Base-by-base conservation (phyloP, 2,329 filamentous ascomycete species). In the Apiospora hydei region DNA sequence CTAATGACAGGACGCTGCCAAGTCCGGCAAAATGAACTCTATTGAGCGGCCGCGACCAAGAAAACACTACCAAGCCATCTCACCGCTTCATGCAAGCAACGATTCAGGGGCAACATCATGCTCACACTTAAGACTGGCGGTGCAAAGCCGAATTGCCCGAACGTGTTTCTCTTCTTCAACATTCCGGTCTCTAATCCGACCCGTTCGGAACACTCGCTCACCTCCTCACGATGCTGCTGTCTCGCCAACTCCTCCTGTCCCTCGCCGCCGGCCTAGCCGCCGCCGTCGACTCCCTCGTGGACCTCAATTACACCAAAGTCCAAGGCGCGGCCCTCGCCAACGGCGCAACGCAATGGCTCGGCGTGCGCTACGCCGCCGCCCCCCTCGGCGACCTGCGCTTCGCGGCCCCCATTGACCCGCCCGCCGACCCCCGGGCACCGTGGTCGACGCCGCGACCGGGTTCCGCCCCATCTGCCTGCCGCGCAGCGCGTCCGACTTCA, bases 301-400 rank as follows among this genome's bases (percentile, higher is more conserved):
- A 53, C 26, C 34, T 69, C 26, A 10, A 30, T 14, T 41, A 69
- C 44, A 51, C 44, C 46, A 49, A 47, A 21, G 7, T 51, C 8
- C 67, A 41, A 38, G 67, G 67, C 44, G 53, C 47, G 7, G 21
- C 67, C 10, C 49, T 61, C 44, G 47, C 34, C n/a, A 66, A 26
- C 21, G 71, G 71, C n/a, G 71, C 70, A 38, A 66, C 70, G 30
- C 67, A 64, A 49, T 72, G 49, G 47, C 51, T 72, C 26, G 71
- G 71, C 13, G 67, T 72, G 49, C 71, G 64, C 21, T 72, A 64
- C 66, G 71, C 71, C 14, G 66, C 64, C 14, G 18, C 71, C 5
- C 71, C 71, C 4, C 3, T 69, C 0, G 71, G 71, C 5, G 61
- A n/a, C 11, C 44, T 72, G 43, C 46, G 69, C 21, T 72, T 72